These are phyloP conservation scores for Jatropha podagrica DNA, from an alignment of 441 rosid species.

Conservation along the genomic window DNA sequence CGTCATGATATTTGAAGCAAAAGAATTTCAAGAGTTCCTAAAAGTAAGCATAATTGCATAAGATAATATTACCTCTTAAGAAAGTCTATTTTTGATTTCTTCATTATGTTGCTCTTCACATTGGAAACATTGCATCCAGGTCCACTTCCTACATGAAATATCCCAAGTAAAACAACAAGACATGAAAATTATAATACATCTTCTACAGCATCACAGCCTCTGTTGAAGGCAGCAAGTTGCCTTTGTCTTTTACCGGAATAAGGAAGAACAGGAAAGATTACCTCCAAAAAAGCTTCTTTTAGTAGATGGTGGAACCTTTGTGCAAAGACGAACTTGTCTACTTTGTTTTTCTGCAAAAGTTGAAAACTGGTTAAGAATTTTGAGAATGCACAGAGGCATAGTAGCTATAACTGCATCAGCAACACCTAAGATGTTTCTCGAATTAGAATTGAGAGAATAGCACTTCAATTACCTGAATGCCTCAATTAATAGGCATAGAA, in stretches of 20 bases:
- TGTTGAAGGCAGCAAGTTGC: background rate
- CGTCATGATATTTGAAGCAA: too few species aligned
- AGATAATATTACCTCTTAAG: constrained; percentile 59
- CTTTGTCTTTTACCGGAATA: too few species aligned
- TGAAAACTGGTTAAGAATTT: constrained; percentile 12
- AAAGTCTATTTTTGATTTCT: constrained; percentile 77
- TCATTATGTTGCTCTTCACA: constrained; percentile 79
- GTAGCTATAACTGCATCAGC: background rate
- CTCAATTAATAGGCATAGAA: background rate
- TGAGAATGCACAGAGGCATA: background rate
- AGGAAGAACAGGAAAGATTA: constrained; percentile 20
- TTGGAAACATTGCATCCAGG: constrained; percentile 58
- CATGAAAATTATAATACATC: background rate
- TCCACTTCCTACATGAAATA: constrained; percentile 46
- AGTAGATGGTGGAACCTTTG: constrained; percentile 76
- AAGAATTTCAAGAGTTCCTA: too few species aligned
- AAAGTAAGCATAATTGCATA: background rate
- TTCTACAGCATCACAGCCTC: background rate
- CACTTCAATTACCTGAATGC: background rate
- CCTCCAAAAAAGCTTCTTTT: constrained; percentile 69
- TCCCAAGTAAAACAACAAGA: background rate
- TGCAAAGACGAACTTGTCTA: constrained; percentile 70
- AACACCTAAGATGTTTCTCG: background rate
- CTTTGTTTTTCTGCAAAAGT: constrained; percentile 65
- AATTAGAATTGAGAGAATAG: background rate